Conservation (phyloP, 371 early-diverging fungal species). For the Haplosporangium sp. region DNA sequence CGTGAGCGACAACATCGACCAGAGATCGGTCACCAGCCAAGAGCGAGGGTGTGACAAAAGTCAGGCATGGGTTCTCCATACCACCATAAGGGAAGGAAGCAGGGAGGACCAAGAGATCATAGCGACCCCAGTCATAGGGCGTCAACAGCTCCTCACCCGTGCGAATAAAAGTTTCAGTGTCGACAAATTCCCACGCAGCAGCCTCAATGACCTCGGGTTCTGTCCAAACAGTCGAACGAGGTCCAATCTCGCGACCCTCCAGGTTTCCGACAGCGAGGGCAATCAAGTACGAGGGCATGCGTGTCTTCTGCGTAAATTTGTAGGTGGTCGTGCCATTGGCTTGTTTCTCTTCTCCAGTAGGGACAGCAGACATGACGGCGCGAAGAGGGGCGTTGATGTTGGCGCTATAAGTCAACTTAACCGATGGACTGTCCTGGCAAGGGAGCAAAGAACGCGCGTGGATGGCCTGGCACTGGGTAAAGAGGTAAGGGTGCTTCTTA, state of each 20-base stretch:
- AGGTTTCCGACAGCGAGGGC: constrained; percentile 94
- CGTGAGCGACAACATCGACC: constrained; percentile 98
- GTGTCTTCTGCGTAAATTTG: constrained; percentile 77
- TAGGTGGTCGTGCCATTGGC: constrained; percentile 63
- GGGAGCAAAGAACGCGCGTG: constrained; percentile 95
- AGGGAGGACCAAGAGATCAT: constrained; percentile 89
- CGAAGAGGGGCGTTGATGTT: constrained; percentile 77
- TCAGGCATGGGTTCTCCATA: constrained; percentile 98
- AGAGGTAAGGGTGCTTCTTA: constrained; percentile 93
- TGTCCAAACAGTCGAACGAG: constrained; percentile 93
- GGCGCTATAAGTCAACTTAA: constrained; percentile 92
- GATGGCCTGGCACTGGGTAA: constrained; percentile 97
- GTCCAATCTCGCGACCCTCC: constrained; percentile 83
- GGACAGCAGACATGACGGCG: constrained; percentile 76
- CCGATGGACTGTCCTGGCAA: constrained; percentile 93
- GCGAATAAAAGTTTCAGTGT: constrained; percentile 88
- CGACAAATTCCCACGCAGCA: constrained; percentile 95
- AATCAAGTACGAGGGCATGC: constrained; percentile 92
- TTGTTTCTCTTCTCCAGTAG: constrained; percentile 60
- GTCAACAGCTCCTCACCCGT: constrained; percentile 89
- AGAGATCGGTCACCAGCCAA: constrained; percentile 95
- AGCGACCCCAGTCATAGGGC: constrained; percentile 96
- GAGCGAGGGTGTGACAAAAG: constrained; percentile 87
- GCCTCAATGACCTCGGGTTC: constrained; percentile 93
- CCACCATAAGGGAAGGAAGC: constrained; percentile 93